phyloP scores from a whole-genome alignment of 768 basidiomycete species.

The Macrolepiota dolichaula region DNA sequence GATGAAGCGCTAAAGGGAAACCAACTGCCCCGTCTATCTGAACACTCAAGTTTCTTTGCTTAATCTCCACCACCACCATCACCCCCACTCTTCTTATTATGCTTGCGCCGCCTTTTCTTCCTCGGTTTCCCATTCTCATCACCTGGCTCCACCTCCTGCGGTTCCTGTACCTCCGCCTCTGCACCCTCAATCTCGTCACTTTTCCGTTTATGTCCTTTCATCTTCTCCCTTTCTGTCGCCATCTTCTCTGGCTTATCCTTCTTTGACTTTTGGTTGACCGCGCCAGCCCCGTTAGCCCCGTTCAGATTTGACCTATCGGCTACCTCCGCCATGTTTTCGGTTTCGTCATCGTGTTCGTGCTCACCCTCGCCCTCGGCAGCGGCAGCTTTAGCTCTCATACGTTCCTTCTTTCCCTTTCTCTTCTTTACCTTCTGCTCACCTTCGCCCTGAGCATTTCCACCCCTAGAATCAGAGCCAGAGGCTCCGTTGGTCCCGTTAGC shows the following conservation, averaged over 20 bases:
- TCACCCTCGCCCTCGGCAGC: constrained; percentile 30
- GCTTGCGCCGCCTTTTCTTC: constrained; percentile 18
- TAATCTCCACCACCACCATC: constrained; percentile 8
- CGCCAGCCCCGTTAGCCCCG: constrained; percentile 12
- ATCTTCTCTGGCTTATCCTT: constrained; percentile 29
- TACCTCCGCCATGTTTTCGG: constrained; percentile 17
- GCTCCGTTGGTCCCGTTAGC: constrained; percentile 13
- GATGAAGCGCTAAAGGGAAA: no score
- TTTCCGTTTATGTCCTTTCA: constrained; percentile 21
- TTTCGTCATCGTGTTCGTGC: constrained; percentile 10
- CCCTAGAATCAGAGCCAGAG: constrained; percentile 14
- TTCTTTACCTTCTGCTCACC: constrained; percentile 27
- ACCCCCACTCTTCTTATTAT: constrained; percentile 20
- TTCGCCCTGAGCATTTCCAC: constrained; percentile 19
- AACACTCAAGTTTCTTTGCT: neutral
- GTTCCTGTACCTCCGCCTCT: constrained; percentile 25
- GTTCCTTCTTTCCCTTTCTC: constrained; percentile 37
- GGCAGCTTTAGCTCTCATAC: constrained; percentile 11
- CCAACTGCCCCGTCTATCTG: neutral
- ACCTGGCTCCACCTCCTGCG: constrained; percentile 7
- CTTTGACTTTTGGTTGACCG: constrained; percentile 16
- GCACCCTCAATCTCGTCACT: constrained; percentile 21
- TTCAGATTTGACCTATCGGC: constrained; percentile 17
- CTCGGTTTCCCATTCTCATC: constrained; percentile 6
- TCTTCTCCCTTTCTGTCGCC: constrained; percentile 17